These are phyloP conservation scores for Penicillium tannophilum DNA, from an alignment of 495 filamentous ascomycete genomes.

Conservation along the genomic window DNA sequence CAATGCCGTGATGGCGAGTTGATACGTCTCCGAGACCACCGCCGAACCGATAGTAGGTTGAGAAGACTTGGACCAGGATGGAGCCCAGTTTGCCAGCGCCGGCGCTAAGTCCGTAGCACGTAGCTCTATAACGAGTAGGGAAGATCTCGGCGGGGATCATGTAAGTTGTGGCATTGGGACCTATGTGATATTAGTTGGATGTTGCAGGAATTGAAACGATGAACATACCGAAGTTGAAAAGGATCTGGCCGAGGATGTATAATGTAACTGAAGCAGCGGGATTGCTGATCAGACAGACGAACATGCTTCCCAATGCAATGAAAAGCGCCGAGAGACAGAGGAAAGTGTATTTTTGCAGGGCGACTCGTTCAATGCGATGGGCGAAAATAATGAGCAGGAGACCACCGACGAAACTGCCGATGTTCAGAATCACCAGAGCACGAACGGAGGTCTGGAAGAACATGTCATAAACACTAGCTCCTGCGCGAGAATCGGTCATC, in stretches of 20 bases:
- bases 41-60: conserved; percentile 48
- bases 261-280: conserved; percentile 54
- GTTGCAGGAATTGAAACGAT: background rate
- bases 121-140: conserved; percentile 60
- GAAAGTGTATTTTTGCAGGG: conserved; percentile 52
- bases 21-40: conserved; percentile 30
- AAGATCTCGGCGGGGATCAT: conserved; percentile 64
- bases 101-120: conserved; percentile 58
- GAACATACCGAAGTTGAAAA: conserved; percentile 63
- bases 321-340: conserved; percentile 50
- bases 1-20: conserved; percentile 44
- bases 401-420: conserved; percentile 50
- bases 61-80: conserved; percentile 57
- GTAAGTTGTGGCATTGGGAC: conserved; percentile 63
- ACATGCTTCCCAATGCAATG: conserved; percentile 52
- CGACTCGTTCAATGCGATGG: conserved; percentile 49
- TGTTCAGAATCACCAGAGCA: conserved; percentile 44
- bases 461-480: conserved; percentile 40
- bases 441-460: conserved; percentile 43
- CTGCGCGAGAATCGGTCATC: conserved; percentile 37
- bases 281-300: conserved; percentile 38
- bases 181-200: conserved; percentile 24
- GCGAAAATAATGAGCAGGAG: conserved; percentile 46
- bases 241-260: conserved; percentile 59
- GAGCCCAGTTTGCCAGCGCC: conserved; percentile 60